Base-by-base conservation (phyloP, 2,329 filamentous ascomycete species). In the Neopestalotiopsis clavispora region DNA sequence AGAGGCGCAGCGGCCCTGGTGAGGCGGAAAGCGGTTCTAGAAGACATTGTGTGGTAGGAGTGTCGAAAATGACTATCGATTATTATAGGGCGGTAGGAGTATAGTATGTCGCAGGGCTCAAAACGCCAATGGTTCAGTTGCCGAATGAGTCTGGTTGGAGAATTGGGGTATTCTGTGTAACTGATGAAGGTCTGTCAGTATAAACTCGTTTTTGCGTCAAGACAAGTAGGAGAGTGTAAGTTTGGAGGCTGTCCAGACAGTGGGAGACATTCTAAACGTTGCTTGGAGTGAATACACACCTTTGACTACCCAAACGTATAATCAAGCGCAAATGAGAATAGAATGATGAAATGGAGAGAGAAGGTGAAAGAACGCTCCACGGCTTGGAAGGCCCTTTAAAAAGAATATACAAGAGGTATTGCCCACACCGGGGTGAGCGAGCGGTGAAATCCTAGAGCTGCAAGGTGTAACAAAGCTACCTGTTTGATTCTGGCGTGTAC, bases 1-100 rank as follows among this genome's bases (percentile, higher is more conserved):
- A 77, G 72, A 61, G 77, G 76, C 70, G 76, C 75, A n/a, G 72
- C 75, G 64, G 74, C 76, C 71, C 76, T 71, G 70, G 74, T 74
- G 61, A 77, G 65, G 62, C 78, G 77, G 34, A 79, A 71, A 61
- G 76, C 73, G 70, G 74, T 73, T 69, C 77, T 74, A 65, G 74
- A 76, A 69, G 78, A 77, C 78, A 79, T 79, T 34, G 45, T 58
- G 64, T 17, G 2, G 40, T 65, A 13, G 40, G 40, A 38, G 38
- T 14, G 32, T 30, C 34, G 30, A 23, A 28, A 12, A 17, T 3
- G 12, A 40, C 10, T 6, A 42, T 63, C n/a, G 60, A 38, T 14
- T 7, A 40, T 52, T 38, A 34, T 56, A 40, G 45, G 49, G 23
- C 28, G 42, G 30, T 32, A 38, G 23, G 6, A 30, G 23, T 60